Base-by-base conservation (phyloP, 2,329 filamentous ascomycete genomes). In the Alternaria sp. region DNA sequence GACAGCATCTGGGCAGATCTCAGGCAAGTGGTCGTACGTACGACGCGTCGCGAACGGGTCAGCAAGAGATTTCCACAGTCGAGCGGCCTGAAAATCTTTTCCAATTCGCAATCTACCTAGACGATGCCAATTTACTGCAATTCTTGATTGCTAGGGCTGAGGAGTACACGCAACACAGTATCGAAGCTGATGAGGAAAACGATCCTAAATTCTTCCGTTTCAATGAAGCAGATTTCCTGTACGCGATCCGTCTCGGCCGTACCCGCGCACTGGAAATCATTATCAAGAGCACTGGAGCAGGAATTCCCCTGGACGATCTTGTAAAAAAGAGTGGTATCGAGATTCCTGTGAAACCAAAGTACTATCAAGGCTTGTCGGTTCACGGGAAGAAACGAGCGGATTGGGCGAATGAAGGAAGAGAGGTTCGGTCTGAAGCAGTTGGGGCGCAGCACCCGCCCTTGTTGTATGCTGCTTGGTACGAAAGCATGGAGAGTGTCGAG, bases 311-410 rank as follows among this genome's bases (percentile, higher is more conserved):
- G 0, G 86, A 90, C 49, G 81, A 86, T 18, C 79, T 95, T 6
- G 85, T 91, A 44, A 86, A 89, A 77, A 86, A 85, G 58, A 89
- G 84, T 57, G 90, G 90, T 3, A 78, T 90, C 1, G 84, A 90
- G 68, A 75, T 89, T 50, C 83, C 86, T 54, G 81, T 86, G 65
- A 91, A 90, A 74, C 87, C 91, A 1, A 85, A 85, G 57, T 92
- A 87, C 75, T 96, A 96, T 72, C 90, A 92, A 76, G 92, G 92
- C 0, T 45, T 64, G 11, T 65, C 73, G 53, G 70, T 96, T 2
- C 89, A 91, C 65, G 92, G 92, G 3, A 88, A 87, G 76, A 94
- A 94, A 77, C 83, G 87, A 50, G 81, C 82, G 34, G 92, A 94
- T 68, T 96, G 92, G 92, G 90, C 68, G 41, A 64, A 67, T 28